Evolutionary conservation across 495 filamentous ascomycete genomes (phyloP).

Genomic region (Penicillium coffeae): DNA sequence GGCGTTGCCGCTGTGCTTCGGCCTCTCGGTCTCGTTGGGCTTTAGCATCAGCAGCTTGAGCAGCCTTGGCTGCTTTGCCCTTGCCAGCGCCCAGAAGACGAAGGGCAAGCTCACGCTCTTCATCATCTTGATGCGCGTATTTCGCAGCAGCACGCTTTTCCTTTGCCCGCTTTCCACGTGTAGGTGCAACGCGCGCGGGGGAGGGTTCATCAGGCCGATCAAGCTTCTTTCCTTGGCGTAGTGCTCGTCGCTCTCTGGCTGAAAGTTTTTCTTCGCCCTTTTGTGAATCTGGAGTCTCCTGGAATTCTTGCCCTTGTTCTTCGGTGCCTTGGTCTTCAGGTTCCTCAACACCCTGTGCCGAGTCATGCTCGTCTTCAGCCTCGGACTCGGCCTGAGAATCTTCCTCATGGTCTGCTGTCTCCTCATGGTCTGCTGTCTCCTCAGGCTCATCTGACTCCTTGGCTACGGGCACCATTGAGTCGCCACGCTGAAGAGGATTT

Average conservation of each 20-base stretch:
- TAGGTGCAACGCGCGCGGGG: conserved; percentile 29
- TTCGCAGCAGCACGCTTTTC: conserved; percentile 83
- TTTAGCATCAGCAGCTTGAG: conserved; percentile 47
- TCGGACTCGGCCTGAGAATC: conserved; percentile 16
- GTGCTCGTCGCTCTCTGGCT: conserved; percentile 45
- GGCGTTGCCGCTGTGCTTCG: conserved; percentile 63
- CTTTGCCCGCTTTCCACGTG: conserved; percentile 81
- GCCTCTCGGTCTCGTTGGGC: conserved; percentile 57
- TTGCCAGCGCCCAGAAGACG: conserved; percentile 72
- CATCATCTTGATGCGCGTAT: conserved; percentile 93
- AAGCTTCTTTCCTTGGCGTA: conserved; percentile 43
- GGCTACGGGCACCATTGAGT: conserved; percentile 23
- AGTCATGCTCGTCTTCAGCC: conserved; percentile 11
- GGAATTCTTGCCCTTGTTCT: conserved; percentile 5
- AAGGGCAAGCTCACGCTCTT: conserved; percentile 80
- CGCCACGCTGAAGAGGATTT: conserved; percentile 31
- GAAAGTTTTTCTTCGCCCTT: conserved; percentile 42
- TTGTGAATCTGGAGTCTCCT: conserved; percentile 15
- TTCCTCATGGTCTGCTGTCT: conserved; percentile 23
- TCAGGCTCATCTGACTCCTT: conserved; percentile 28
- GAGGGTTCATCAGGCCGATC: conserved; percentile 18
- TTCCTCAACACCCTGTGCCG: conserved; percentile 11
- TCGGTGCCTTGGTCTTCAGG: conserved; percentile 11
- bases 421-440: conserved; percentile 26
- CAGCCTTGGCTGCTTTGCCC: conserved; percentile 47